Percentiles rank a stretch among this genome's conserved stretches.
Evolutionary conservation across 139 green algal species (phyloP).

Genomic region (Gonium pectorale): DNA sequence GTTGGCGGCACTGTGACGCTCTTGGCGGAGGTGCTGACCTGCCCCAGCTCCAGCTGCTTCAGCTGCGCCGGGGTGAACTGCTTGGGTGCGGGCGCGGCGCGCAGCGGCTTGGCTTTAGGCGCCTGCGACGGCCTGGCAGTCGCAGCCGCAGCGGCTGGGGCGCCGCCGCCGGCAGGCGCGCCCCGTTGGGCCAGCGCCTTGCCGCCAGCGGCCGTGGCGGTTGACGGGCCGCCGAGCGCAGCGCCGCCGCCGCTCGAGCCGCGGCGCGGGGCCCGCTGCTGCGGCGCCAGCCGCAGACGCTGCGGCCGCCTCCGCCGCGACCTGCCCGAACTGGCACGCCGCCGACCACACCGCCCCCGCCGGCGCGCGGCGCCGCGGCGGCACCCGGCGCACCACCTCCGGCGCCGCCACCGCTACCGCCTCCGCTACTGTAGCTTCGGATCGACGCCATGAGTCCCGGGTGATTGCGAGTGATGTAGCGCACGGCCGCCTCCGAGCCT

Average conservation of each 20-base stretch:
- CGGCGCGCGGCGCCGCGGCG: not conserved
- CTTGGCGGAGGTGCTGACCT: too few relatives aligned
- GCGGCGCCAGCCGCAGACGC: not conserved
- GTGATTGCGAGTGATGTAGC: not conserved
- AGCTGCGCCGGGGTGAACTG: conserved; percentile 34
- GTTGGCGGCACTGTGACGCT: too few relatives aligned
- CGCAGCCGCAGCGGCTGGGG: not conserved
- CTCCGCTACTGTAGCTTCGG: not conserved
- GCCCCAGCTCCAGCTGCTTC: conserved; percentile 23
- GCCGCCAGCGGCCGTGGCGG: too few relatives aligned
- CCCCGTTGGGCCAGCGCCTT: too few relatives aligned
- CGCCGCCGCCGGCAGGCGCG: too few relatives aligned
- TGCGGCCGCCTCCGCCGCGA: not conserved
- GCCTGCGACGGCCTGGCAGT: not conserved
- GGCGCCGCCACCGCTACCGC: not conserved
- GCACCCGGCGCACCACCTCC: not conserved
- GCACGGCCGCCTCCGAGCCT: not conserved
- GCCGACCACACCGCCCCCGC: not conserved
- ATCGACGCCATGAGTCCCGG: not conserved
- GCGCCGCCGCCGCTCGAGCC: not conserved
- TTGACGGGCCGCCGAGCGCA: not conserved
- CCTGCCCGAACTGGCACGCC: not conserved
- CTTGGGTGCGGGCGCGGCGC: conserved; percentile 16
- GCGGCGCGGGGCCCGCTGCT: too few relatives aligned
- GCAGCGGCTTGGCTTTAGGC: not conserved